A percentile compares a stretch with the other conserved stretches of the same genome.
Conservation (phyloP, 2,329 filamentous ascomycete species). For the Pseudocercospora musae region DNA sequence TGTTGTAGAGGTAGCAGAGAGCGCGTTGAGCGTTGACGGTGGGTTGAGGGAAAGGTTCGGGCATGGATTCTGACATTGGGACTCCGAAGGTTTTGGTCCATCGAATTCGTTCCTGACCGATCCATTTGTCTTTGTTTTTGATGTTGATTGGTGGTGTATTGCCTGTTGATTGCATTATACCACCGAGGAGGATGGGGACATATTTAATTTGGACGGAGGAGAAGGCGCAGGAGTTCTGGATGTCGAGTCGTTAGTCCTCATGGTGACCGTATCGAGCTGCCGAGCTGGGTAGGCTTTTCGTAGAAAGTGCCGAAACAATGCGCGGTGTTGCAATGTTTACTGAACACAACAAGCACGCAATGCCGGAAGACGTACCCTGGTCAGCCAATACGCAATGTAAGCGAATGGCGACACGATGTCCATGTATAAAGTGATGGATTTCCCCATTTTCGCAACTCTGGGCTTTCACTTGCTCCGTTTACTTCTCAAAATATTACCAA, state of each 20-base stretch:
- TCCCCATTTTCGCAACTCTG: constrained; percentile 24
- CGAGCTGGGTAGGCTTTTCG: too few relatives aligned
- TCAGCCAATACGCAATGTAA: constrained; percentile 57
- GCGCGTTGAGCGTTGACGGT: constrained; percentile 54
- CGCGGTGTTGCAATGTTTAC: background rate
- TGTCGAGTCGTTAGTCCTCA: background rate
- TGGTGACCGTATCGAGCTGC: background rate
- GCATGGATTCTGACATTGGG: constrained; percentile 46
- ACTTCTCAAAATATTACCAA: too few relatives aligned
- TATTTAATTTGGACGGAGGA: constrained; percentile 54
- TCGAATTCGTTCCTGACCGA: constrained; percentile 51
- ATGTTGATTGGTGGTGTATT: constrained; percentile 55
- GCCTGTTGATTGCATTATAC: constrained; percentile 55
- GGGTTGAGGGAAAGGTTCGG: constrained; percentile 52
- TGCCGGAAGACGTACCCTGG: constrained; percentile 44
- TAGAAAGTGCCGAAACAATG: too few relatives aligned
- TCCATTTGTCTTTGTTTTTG: constrained; percentile 61
- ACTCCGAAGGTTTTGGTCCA: constrained; percentile 55
- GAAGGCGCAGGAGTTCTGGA: constrained; percentile 56
- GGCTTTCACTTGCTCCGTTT: too few relatives aligned
- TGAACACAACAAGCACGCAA: constrained; percentile 3
- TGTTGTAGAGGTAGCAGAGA: constrained; percentile 47
- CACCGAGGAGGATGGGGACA: constrained; percentile 58
- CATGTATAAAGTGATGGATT: constrained; percentile 54
- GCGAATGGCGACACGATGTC: constrained; percentile 60